A percentile compares a stretch with the other conserved stretches of the same genome.
Evolutionary conservation across 257 asterid species (phyloP).

Genomic region (Nicotiana obtusifolia): DNA sequence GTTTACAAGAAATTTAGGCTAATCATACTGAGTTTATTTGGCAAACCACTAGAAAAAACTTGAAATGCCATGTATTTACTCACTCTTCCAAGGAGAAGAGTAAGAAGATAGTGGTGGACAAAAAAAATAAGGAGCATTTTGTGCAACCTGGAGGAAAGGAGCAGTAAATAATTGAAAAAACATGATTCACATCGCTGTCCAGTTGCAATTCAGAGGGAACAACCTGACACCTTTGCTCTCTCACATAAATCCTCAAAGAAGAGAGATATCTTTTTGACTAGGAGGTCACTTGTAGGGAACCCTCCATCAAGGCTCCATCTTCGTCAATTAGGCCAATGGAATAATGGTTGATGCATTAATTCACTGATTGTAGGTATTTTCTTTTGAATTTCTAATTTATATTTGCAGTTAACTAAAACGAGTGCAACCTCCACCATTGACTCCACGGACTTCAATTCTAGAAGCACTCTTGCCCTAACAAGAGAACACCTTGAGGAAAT

Average conservation of each 20-base stretch:
- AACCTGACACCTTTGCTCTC: background rate
- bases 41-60: background rate
- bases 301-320: conserved; percentile 1
- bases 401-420: background rate
- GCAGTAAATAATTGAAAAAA: background rate
- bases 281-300: conserved; percentile 3
- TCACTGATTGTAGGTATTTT: background rate
- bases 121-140: background rate
- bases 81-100: background rate
- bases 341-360: background rate
- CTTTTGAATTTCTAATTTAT: background rate
- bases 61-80: background rate
- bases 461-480: background rate
- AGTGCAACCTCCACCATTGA: background rate
- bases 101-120: background rate
- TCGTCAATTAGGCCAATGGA: conserved; percentile 1
- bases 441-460: background rate
- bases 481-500: background rate
- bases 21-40: background rate
- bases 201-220: background rate
- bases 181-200: background rate
- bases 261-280: background rate
- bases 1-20: background rate
- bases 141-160: background rate
- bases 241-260: background rate